A percentile compares a stretch with the other conserved stretches of the same genome.
phyloP scores from a whole-genome alignment of 2,329 filamentous ascomycete genomes.

The Xylariaceae sp. region DNA sequence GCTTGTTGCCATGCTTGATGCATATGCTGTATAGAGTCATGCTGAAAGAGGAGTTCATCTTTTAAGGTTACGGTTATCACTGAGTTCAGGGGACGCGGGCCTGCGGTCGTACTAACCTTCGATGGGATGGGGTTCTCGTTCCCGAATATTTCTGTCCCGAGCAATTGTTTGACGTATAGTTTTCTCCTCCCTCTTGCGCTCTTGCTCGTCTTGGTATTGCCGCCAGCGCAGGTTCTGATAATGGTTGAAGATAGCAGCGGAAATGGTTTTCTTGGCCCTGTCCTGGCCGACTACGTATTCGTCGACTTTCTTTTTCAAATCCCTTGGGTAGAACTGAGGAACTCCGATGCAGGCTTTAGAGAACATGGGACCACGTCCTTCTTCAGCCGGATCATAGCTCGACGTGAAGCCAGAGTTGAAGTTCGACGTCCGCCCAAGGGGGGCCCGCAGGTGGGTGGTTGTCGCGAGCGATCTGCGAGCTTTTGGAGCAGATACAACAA shows the following conservation, averaged over 20 bases:
- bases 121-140: constrained; percentile 63
- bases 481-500: constrained; percentile 16
- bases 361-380: constrained; percentile 58
- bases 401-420: constrained; percentile 57
- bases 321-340: constrained; percentile 59
- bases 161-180: constrained; percentile 66
- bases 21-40: constrained; percentile 43
- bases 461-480: constrained; percentile 30
- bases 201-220: constrained; percentile 69
- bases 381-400: constrained; percentile 53
- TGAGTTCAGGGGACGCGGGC: constrained; percentile 24
- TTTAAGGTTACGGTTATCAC: constrained; percentile 36
- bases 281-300: constrained; percentile 97
- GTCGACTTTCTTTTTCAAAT: constrained; percentile 85
- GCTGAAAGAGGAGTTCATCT: constrained; percentile 55
- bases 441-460: constrained; percentile 28
- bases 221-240: constrained; percentile 82
- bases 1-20: constrained; percentile 36
- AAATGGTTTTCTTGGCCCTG: constrained; percentile 87
- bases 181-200: constrained; percentile 57
- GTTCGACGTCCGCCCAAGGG: constrained; percentile 43
- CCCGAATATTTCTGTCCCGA: constrained; percentile 58
- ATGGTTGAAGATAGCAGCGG: constrained; percentile 92
- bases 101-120: constrained; percentile 58
- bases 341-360: constrained; percentile 53